Percentiles rank a stretch among this genome's conserved stretches.
Evolutionary conservation across 179 eudicot genomes (phyloP).

Genomic region (Patellifolia procumbens): DNA sequence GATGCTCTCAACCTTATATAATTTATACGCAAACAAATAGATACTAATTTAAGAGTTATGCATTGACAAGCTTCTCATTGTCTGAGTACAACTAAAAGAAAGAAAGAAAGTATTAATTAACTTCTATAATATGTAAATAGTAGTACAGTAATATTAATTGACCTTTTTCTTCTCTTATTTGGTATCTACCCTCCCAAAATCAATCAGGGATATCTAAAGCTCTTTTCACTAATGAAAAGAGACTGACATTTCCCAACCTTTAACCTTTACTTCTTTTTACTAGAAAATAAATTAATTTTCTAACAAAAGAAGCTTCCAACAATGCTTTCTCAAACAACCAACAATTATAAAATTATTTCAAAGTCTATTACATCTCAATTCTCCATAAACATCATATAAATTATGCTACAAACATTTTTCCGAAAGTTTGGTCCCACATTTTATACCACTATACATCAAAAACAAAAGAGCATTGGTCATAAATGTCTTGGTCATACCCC

Average conservation of each 20-base stretch:
- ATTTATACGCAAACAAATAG: too few species aligned
- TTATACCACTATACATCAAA: conserved; percentile 25
- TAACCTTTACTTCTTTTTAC: not conserved
- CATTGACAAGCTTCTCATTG: too few species aligned
- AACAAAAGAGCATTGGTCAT: conserved; percentile 31
- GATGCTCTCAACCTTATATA: too few species aligned
- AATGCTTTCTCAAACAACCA: conserved; percentile 38
- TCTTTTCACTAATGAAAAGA: conserved; percentile 32
- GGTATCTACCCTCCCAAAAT: conserved; percentile 14
- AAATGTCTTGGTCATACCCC: conserved; percentile 37
- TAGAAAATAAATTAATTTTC: not conserved
- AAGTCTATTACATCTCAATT: conserved; percentile 23
- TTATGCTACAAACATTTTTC: conserved; percentile 24
- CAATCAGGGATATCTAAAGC: conserved; percentile 30
- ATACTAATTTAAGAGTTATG: too few species aligned
- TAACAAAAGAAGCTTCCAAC: conserved; percentile 38
- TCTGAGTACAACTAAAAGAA: too few species aligned
- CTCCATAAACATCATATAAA: conserved; percentile 32
- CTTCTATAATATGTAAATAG: too few species aligned
- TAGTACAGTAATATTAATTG: too few species aligned
- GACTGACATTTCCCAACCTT: too few species aligned
- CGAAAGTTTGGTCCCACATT: conserved; percentile 31
- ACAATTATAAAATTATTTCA: conserved; percentile 27
- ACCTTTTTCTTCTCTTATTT: conserved; percentile 5
- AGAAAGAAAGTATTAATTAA: too few species aligned